These are phyloP conservation scores for Aspergillus ochraceus DNA, from an alignment of 2,329 filamentous ascomycete species.

Conservation along the genomic window DNA sequence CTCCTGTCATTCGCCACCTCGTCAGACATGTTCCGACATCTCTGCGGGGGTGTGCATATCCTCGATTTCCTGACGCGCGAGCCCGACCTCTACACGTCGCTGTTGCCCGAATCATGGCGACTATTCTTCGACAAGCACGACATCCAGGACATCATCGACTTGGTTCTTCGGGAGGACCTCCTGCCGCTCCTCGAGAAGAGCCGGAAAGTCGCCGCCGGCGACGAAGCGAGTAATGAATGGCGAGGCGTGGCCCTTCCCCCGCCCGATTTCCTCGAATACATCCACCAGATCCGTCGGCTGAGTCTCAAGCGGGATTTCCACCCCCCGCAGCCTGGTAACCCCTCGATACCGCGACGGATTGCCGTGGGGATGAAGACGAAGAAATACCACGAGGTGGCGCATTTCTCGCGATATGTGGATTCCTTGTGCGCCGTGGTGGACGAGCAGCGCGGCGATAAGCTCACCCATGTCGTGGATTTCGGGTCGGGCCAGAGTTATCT, in stretches of 20 bases:
- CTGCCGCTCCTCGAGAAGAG: conserved; percentile 36
- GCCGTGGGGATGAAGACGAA: conserved; percentile 93
- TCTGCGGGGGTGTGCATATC: conserved; percentile 97
- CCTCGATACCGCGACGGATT: conserved; percentile 66
- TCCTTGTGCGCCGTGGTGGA: conserved; percentile 61
- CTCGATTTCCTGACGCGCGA: conserved; percentile 91
- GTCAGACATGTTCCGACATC: conserved; percentile 74
- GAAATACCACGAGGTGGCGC: conserved; percentile 88
- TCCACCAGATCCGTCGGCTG: conserved; percentile 68
- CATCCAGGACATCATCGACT: conserved; percentile 73
- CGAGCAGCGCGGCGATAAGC: conserved; percentile 45
- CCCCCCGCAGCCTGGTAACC: conserved; percentile 35
- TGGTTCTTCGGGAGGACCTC: conserved; percentile 78
- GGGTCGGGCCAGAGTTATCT: conserved; percentile 97
- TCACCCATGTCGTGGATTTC: conserved; percentile 92
- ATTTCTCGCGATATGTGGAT: conserved; percentile 85
- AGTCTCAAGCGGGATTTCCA: conserved; percentile 65
- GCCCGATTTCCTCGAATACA: conserved; percentile 67
- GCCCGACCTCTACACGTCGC: conserved; percentile 75
- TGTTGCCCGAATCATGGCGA: conserved; percentile 80
- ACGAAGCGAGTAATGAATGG: conserved; percentile 35
- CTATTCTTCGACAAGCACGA: conserved; percentile 70
- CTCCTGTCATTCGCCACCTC: conserved; percentile 74
- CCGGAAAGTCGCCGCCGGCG: conserved; percentile 10
- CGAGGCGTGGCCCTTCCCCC: conserved; percentile 48